phyloP scores from a whole-genome alignment of 176 grass and related monocot genomes.

The Oryza glaberrima region DNA sequence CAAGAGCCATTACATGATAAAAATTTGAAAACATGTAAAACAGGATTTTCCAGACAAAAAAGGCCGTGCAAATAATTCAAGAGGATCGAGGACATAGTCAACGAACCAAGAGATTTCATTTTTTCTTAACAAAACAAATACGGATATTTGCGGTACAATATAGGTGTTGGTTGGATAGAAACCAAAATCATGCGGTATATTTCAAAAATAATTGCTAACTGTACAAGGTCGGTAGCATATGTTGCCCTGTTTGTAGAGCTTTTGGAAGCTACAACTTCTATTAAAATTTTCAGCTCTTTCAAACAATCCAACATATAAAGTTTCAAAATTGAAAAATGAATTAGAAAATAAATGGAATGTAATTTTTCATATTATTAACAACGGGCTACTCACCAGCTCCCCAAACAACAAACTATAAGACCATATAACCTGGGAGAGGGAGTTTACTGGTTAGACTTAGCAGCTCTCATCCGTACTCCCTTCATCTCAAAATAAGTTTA shows the following conservation, averaged over 20 bases:
- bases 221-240: background rate
- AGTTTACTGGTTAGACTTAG: background rate
- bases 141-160: background rate
- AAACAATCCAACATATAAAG: no score
- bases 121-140: background rate
- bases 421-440: background rate
- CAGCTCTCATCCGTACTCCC: background rate
- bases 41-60: background rate
- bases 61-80: background rate
- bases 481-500: no score
- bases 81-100: background rate
- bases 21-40: background rate
- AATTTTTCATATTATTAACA: no score
- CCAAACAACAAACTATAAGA: no score
- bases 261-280: no score
- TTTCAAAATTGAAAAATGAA: no score
- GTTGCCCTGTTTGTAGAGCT: no score
- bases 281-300: no score
- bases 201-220: background rate
- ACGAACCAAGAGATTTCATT: background rate
- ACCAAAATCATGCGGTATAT: background rate
- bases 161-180: background rate
- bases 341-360: no score
- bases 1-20: background rate
- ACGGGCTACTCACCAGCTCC: no score